Evolutionary conservation across 768 basidiomycete genomes (phyloP).

Genomic region (Gloeopeniophorella convolvens): DNA sequence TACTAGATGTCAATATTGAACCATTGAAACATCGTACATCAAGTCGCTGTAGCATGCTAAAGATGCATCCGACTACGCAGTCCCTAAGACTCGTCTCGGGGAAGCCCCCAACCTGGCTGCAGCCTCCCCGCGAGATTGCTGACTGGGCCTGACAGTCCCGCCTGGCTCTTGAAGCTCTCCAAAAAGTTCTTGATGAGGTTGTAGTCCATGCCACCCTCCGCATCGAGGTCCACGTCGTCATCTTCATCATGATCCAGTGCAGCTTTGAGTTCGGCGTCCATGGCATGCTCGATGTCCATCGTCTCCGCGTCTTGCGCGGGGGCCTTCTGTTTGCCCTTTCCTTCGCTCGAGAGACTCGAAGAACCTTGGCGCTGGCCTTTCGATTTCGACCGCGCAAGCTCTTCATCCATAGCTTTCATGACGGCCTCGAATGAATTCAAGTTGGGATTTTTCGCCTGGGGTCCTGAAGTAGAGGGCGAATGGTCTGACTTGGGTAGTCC

Average conservation of each 20-base stretch:
- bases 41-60: too few species aligned
- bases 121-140: slow-evolving; percentile 83
- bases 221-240: slow-evolving; percentile 47
- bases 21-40: too few species aligned
- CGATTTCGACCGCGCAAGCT: slow-evolving; percentile 49
- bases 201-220: slow-evolving; percentile 61
- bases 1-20: too few species aligned
- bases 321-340: slow-evolving; percentile 41
- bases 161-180: slow-evolving; percentile 93
- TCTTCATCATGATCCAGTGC: slow-evolving; percentile 51
- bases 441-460: slow-evolving; percentile 52
- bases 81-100: slow-evolving; percentile 68
- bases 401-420: slow-evolving; percentile 92
- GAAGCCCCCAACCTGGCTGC: slow-evolving; percentile 66
- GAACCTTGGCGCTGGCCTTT: slow-evolving; percentile 10
- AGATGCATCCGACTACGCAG: too few species aligned
- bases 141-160: slow-evolving; percentile 84
- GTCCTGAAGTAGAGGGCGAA: slow-evolving; percentile 28
- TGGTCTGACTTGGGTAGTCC: slow-evolving; percentile 2
- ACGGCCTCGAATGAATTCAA: slow-evolving; percentile 92
- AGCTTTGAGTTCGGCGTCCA: slow-evolving; percentile 81
- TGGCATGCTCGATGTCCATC: slow-evolving; percentile 72
- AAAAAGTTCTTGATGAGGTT: slow-evolving; percentile 94
- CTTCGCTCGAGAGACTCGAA: slow-evolving; percentile 27
- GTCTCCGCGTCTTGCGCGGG: slow-evolving; percentile 36